These are phyloP conservation scores for Karstenula rhodostoma DNA, from an alignment of 2,329 filamentous ascomycete genomes.

Conservation along the genomic window DNA sequence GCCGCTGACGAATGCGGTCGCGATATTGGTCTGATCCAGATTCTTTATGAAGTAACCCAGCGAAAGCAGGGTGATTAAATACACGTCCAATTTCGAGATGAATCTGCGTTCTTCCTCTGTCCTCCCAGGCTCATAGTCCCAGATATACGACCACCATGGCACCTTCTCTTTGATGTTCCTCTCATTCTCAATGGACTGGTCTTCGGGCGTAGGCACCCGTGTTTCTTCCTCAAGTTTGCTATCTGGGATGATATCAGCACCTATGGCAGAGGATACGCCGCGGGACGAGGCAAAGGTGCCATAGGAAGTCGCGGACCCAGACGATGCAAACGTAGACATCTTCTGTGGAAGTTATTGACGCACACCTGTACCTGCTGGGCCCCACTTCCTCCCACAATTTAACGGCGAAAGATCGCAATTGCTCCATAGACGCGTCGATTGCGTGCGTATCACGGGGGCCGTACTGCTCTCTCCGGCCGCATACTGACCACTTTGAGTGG, in stretches of 20 bases:
- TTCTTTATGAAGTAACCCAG: constrained; percentile 38
- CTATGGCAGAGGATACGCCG: neutral
- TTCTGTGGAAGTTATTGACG: constrained; percentile 1
- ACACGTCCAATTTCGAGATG: constrained; percentile 32
- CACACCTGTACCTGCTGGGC: constrained; percentile 14
- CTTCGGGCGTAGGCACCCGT: neutral
- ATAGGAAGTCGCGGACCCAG: constrained; percentile 12
- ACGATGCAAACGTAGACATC: constrained; percentile 3
- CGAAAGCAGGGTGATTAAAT: constrained; percentile 31
- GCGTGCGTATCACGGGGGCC: constrained; percentile 18
- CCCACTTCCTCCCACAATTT: neutral
- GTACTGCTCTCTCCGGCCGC: neutral
- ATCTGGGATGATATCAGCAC: neutral
- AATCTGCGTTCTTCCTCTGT: constrained; percentile 31
- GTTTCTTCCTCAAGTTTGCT: constrained; percentile 12
- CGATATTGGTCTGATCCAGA: constrained; percentile 37
- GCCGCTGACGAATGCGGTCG: constrained; percentile 34
- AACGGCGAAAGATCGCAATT: constrained; percentile 17
- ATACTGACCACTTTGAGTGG: neutral
- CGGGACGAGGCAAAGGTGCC: constrained; percentile 10
- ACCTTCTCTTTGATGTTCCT: constrained; percentile 17
- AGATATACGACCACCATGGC: constrained; percentile 37
- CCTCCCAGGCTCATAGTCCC: constrained; percentile 38
- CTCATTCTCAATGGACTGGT: neutral
- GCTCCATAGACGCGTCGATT: constrained; percentile 22